A percentile compares a stretch with the other conserved stretches of the same genome.
These are phyloP conservation scores for Phycomyces blakesleeanus DNA, from an alignment of 192 early-diverging fungal species.

Conservation along the genomic window DNA sequence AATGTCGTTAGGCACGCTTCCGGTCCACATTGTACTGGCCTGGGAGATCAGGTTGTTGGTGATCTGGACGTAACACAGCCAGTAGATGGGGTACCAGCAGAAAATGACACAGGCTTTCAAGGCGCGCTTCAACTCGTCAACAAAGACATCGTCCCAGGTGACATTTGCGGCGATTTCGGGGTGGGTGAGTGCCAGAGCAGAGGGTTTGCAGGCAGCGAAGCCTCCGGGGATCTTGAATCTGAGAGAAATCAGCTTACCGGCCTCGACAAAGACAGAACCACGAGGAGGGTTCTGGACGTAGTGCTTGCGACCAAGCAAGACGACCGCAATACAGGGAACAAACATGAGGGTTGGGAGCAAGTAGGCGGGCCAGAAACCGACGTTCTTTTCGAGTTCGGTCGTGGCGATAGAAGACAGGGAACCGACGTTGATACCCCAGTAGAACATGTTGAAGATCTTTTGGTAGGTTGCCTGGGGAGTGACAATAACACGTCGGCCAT, in stretches of 20 bases:
- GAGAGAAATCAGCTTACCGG: constrained; percentile 39
- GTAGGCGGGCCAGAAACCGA: constrained; percentile 56
- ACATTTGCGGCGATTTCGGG: constrained; percentile 26
- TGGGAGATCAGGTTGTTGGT: constrained; percentile 59
- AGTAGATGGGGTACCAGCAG: constrained; percentile 69
- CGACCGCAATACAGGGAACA: constrained; percentile 44
- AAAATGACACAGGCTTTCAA: constrained; percentile 67
- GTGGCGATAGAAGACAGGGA: constrained; percentile 56
- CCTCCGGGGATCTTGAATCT: constrained; percentile 36
- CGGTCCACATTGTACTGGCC: constrained; percentile 53
- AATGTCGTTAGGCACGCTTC: constrained; percentile 59
- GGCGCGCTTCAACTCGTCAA: constrained; percentile 60
- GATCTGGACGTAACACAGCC: constrained; percentile 68
- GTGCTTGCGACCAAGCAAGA: constrained; percentile 47
- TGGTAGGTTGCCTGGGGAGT: constrained; percentile 65
- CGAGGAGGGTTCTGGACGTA: constrained; percentile 54
- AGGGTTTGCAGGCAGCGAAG: constrained; percentile 63
- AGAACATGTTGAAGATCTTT: constrained; percentile 83
- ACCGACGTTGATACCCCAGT: constrained; percentile 71
- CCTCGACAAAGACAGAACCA: constrained; percentile 56
- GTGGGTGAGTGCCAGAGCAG: constrained; percentile 34
- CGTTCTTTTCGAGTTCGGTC: constrained; percentile 56
- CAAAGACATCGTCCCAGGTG: constrained; percentile 70
- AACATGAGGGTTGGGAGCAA: constrained; percentile 55
- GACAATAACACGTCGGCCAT: constrained; percentile 57